Evolutionary conservation across 441 rosid genomes (phyloP), one percentile per base, ranked within the genome.

Genomic region (Melastoma candidum): DNA sequence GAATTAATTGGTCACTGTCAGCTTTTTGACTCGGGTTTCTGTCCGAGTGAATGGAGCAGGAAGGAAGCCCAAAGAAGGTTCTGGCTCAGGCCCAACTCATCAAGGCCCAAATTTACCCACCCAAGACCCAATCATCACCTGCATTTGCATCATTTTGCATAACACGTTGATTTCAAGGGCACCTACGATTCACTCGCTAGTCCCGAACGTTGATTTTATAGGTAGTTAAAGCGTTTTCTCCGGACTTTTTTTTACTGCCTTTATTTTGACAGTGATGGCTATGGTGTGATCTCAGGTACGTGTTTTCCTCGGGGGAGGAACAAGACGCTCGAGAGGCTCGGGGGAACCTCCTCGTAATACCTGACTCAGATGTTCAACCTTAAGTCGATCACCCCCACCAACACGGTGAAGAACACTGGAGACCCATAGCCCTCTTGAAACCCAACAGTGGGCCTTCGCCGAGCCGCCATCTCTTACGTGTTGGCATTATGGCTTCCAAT

Each of bases 261-360:
- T 24, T 24, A 26, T 36, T 36, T 4, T 9, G 1, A 4, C 41
- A 4, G 8, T 4, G 41, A 9, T 4, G 41, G 41, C 8, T 36
- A 36, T 4, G 8, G 8, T 2, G 41, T 17, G 22, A 17, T 17
- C 22, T 17, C 22, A 17, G 12, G 39, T 49, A 48, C 12, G 1
- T 3, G 39, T 11, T 26, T 2, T 7, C 59, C 49, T 3, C 68
- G 74, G 84, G 84, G 56, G 22, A 17, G 22, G 22, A 79, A 79
- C 24, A 76, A 76, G 58, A 74, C 79, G n/a, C 76, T 79, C 45
- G 84, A 79, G 77, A 79, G 76, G 76, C 72, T 76, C 1, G 84
- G 81, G 49, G 77, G 47, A 79, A 79, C 64, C 71, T 79, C 25
- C 47, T 79, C 60, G 69, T 79, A 60, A 17, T 79, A 79, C 52